Conservation (phyloP, 768 basidiomycete species). For the Collybiopsis confluens region DNA sequence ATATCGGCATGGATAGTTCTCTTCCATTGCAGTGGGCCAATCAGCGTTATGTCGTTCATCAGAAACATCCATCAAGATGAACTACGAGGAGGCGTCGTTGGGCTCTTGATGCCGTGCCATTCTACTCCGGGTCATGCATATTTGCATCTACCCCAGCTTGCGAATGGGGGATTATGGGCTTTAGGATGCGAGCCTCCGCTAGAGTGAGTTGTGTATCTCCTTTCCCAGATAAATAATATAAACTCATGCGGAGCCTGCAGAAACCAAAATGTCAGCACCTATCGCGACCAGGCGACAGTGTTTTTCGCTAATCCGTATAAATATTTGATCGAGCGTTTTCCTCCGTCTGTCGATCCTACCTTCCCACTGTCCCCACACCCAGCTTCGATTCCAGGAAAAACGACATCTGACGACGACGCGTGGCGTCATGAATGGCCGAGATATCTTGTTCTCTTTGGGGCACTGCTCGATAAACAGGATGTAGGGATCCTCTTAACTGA, state of each 20-base stretch:
- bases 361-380: slow-evolving; percentile 67
- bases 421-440: slow-evolving; percentile 81
- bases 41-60: slow-evolving; percentile 69
- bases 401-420: slow-evolving; percentile 29
- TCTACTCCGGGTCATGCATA: slow-evolving; percentile 92
- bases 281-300: slow-evolving; percentile 76
- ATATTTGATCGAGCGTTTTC: slow-evolving; percentile 70
- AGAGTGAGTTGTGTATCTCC: slow-evolving; percentile 43
- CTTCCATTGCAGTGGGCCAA: slow-evolving; percentile 78
- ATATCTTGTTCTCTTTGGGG: slow-evolving; percentile 80
- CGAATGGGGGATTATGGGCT: slow-evolving; percentile 66
- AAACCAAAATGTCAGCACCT: slow-evolving; percentile 47
- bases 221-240: background rate
- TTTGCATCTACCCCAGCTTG: slow-evolving; percentile 68
- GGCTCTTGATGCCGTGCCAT: slow-evolving; percentile 94
- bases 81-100: slow-evolving; percentile 46
- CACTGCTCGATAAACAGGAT: slow-evolving; percentile 53
- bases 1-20: slow-evolving; percentile 65
- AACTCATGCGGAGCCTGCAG: slow-evolving; percentile 24
- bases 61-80: slow-evolving; percentile 46
- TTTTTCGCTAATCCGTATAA: slow-evolving; percentile 71
- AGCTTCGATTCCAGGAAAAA: slow-evolving; percentile 42
- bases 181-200: slow-evolving; percentile 93
- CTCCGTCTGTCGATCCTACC: slow-evolving; percentile 47
- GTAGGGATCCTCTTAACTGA: slow-evolving; percentile 42